Evolutionary conservation across 2,329 filamentous ascomycete species (phyloP).

Genomic region (Diplodia mutila): DNA sequence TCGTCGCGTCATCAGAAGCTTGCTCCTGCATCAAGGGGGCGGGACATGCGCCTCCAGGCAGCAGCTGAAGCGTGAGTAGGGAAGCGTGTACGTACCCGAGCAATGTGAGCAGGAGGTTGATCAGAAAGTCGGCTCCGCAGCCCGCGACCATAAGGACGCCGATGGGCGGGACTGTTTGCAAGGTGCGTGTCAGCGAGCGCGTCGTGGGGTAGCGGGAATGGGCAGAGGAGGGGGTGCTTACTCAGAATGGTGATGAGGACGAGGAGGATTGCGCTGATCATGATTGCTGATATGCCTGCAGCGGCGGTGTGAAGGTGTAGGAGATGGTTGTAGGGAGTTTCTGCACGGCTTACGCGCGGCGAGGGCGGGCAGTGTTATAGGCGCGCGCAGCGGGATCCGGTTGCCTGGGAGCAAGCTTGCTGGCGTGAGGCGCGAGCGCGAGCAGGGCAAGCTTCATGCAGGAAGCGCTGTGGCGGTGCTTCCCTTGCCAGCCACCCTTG

Average conservation of each 20-base stretch:
- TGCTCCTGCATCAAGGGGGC: not conserved
- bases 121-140: slow-evolving; percentile 53
- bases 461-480: slow-evolving; percentile 2
- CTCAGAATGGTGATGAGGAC: slow-evolving; percentile 52
- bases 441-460: no score
- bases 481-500: no score
- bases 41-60: not conserved
- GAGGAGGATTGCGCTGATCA: no score
- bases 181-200: slow-evolving; percentile 1
- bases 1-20: not conserved
- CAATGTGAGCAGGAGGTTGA: slow-evolving; percentile 52
- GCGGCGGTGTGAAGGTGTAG: no score
- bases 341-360: not conserved
- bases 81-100: slow-evolving; percentile 39
- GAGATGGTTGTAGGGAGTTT: not conserved
- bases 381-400: no score
- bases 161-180: slow-evolving; percentile 49
- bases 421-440: not conserved
- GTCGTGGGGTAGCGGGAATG: not conserved
- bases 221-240: slow-evolving; percentile 31
- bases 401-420: not conserved
- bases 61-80: not conserved
- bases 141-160: slow-evolving; percentile 55
- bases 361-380: no score
- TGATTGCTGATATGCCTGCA: not conserved